Conservation (phyloP, 352 stramenopile species). For the Globisporangium sylvaticum region DNA sequence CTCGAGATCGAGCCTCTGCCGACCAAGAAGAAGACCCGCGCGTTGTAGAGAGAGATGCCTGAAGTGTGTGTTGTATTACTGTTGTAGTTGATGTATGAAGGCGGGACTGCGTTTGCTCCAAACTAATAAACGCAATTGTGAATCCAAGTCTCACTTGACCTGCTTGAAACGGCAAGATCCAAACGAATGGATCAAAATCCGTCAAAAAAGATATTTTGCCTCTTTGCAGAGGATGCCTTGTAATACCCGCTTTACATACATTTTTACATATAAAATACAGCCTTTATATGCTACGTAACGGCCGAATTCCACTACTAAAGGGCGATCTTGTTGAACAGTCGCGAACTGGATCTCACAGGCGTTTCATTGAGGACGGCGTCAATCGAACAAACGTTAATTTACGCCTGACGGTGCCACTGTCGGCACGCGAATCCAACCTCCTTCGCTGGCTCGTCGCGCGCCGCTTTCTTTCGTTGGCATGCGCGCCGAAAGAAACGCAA, state of each 20-base stretch:
- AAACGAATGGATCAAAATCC: not conserved
- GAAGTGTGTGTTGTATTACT: not conserved
- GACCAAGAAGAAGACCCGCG: not conserved
- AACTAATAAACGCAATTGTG: too few species aligned
- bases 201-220: too few species aligned
- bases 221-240: too few species aligned
- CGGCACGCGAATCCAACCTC: not conserved
- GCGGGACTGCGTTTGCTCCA: not conserved
- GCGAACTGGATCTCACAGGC: not conserved
- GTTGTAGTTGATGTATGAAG: not conserved
- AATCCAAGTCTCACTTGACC: too few species aligned
- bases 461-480: not conserved
- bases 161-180: not conserved
- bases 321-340: not conserved
- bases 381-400: not conserved
- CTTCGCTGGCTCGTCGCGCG: not conserved
- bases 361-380: not conserved
- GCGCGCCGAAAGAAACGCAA: not conserved
- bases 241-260: not conserved
- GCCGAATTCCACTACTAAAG: not conserved
- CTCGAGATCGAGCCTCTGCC: conserved; percentile 2
- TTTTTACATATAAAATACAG: not conserved
- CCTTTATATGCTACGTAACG: not conserved
- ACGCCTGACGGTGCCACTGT: not conserved
- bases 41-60: not conserved